phyloP scores from a whole-genome alignment of 768 basidiomycete species.

The Panellus pusillus region DNA sequence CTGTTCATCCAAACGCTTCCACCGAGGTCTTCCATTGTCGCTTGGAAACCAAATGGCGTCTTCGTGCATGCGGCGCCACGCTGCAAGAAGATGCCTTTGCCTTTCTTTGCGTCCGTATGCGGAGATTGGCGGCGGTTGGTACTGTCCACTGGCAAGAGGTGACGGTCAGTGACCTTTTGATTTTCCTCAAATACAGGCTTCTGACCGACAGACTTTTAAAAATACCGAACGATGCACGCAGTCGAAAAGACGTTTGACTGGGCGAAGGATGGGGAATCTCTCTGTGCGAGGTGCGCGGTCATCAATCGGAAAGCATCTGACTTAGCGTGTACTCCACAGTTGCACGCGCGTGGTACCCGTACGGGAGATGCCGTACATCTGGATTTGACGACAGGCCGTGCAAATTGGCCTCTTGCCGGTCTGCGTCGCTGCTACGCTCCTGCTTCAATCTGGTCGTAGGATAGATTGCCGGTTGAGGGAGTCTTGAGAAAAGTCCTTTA shows the following conservation, averaged over 20 bases:
- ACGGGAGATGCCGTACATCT: slow-evolving; percentile 32
- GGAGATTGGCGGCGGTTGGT: no score
- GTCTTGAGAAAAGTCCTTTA: no score
- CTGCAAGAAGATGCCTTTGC: no score
- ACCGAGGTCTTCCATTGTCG: no score
- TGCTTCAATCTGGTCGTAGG: slow-evolving; percentile 40
- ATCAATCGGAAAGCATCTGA: neutral
- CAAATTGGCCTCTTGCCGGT: slow-evolving; percentile 39
- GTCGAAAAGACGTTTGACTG: slow-evolving; percentile 32
- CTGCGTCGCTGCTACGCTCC: slow-evolving; percentile 37
- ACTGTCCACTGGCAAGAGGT: slow-evolving; percentile 43
- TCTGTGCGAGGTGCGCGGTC: slow-evolving; percentile 31
- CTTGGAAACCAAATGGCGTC: no score
- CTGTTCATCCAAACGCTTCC: no score
- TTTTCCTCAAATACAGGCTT: neutral
- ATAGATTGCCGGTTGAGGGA: slow-evolving; percentile 32
- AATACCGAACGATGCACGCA: slow-evolving; percentile 38
- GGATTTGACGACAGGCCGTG: slow-evolving; percentile 40
- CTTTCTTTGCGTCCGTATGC: no score
- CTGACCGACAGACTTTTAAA: slow-evolving; percentile 5
- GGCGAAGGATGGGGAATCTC: slow-evolving; percentile 37
- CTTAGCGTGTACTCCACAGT: neutral
- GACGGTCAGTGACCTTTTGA: no score
- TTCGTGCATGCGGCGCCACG: no score
- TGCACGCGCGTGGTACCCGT: slow-evolving; percentile 31